Evolutionary conservation across 257 asterid genomes (phyloP).

Genomic region (Solanum tarijense): DNA sequence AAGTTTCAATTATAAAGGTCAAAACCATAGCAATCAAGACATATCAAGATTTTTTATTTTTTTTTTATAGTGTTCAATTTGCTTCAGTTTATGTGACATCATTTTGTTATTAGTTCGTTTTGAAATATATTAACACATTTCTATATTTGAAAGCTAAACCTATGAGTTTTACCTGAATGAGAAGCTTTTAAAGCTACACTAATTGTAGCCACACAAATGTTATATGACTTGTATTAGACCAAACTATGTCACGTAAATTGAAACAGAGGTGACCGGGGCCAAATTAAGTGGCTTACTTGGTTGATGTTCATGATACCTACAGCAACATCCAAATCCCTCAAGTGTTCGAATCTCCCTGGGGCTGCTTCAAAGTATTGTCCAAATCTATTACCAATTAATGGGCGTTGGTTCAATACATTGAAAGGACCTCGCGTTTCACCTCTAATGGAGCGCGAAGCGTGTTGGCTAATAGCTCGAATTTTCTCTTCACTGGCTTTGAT

Average conservation of each 20-base stretch:
- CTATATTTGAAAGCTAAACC: too few species aligned
- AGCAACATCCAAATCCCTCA: constrained; percentile 15
- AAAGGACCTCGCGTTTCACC: constrained; percentile 8
- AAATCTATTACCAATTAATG: constrained; percentile 6
- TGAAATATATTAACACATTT: too few species aligned
- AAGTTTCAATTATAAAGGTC: neutral
- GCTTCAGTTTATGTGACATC: too few species aligned
- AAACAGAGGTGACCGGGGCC: neutral
- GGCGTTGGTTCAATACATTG: constrained; percentile 15
- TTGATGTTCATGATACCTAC: constrained; percentile 32
- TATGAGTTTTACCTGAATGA: too few species aligned
- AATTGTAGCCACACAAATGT: too few species aligned
- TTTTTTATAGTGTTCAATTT: too few species aligned
- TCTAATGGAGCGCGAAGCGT: neutral
- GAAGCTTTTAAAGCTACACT: too few species aligned
- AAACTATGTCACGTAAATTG: neutral
- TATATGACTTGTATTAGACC: too few species aligned
- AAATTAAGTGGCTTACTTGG: constrained; percentile 10
- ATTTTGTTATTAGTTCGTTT: too few species aligned
- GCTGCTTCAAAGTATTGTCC: constrained; percentile 26
- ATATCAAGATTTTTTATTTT: neutral
- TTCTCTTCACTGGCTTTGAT: constrained; percentile 30
- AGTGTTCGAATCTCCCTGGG: constrained; percentile 16
- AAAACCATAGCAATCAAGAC: neutral
- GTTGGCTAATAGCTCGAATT: constrained; percentile 23